phyloP scores from a whole-genome alignment of 257 asterid species.

The Avicennia marina region DNA sequence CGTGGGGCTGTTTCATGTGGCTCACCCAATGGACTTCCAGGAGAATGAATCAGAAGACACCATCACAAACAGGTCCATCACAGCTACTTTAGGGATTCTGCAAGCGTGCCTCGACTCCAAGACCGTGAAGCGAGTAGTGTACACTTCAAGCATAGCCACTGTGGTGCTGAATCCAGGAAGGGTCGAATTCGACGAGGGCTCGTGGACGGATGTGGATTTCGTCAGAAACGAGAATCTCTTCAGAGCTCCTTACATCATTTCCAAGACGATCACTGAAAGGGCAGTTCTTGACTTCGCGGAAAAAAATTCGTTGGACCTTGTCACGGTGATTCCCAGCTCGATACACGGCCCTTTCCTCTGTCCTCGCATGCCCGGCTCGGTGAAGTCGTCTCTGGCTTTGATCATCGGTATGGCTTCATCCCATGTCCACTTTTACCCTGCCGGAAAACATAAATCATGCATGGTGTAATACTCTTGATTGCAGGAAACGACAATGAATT shows the following conservation, averaged over 20 bases:
- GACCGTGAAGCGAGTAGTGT: constrained; percentile 43
- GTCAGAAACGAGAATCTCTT: background rate
- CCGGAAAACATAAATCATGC: background rate
- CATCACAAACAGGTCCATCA: constrained; percentile 19
- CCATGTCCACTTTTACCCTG: background rate
- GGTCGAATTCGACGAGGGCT: constrained; percentile 28
- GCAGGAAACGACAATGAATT: constrained; percentile 11
- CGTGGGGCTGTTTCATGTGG: constrained; percentile 57
- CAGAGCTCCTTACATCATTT: constrained; percentile 26
- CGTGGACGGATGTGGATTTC: constrained; percentile 38
- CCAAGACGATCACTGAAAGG: constrained; percentile 46
- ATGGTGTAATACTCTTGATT: background rate
- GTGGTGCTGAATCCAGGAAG: background rate
- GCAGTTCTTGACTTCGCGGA: constrained; percentile 52
- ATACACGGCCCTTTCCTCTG: constrained; percentile 53
- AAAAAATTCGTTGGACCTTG: constrained; percentile 39
- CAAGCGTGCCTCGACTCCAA: constrained; percentile 28
- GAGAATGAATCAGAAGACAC: constrained; percentile 33
- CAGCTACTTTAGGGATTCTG: constrained; percentile 33
- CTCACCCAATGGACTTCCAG: constrained; percentile 41
- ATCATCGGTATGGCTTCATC: constrained; percentile 26
- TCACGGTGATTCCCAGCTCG: constrained; percentile 41
- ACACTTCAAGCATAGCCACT: constrained; percentile 32
- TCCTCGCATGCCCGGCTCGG: constrained; percentile 40
- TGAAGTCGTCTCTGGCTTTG: constrained; percentile 29